Base-by-base conservation (phyloP, 495 filamentous ascomycete genomes). In the Penicillium steckii region DNA sequence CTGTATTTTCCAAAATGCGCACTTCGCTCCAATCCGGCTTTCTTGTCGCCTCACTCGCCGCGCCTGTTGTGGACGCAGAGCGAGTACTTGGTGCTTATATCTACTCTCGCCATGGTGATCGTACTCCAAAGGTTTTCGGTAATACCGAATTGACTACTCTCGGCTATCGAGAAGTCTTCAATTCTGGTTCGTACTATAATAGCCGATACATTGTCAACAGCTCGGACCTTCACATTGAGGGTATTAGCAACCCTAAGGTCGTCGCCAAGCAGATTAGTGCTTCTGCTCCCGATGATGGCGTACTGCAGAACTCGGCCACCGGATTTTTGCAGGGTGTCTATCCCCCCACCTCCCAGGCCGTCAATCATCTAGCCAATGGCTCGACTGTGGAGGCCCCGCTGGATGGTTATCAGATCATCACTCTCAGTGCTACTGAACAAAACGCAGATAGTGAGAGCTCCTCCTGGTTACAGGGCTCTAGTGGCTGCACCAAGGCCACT, bases 21-120 rank as follows among this genome's bases (percentile, higher is more conserved):
- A 48, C 56, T 43, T 68, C 66, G 10, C 48, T 66, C 30, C 62
- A 65, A 44, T 62, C 64, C 33, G 54, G 59, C 33, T 55, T 70
- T n/a, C 30, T 71, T 13, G 54, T 73, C 52, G 69, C 62, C 50
- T 42, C 63, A 26, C 46, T 67, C 7, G 19, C 64, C n/a, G 53
- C 55, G 10, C 64, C 70, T 4, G 61, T 74, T 9, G 75, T 70
- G 10, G 78, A 72, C 44, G 81, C 74, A 30, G 80, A 82, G 67
- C 88, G 79, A 7, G 70, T 88, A 22, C 71, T 86, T 29, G 80
- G 84, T 3, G 80, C 78, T 9, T 85, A 82, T 61, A 77, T 87
- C 61, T 86, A 83, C 66, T 74, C 81, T 17, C 81, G 84, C 17
- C 84, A 86, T 71, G 84, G 84, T 26, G 84, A 86, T 58, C 78